A percentile compares a stretch with the other conserved stretches of the same genome.
phyloP scores from a whole-genome alignment of 2,329 filamentous ascomycete species.

The Sporothrix pallida region DNA sequence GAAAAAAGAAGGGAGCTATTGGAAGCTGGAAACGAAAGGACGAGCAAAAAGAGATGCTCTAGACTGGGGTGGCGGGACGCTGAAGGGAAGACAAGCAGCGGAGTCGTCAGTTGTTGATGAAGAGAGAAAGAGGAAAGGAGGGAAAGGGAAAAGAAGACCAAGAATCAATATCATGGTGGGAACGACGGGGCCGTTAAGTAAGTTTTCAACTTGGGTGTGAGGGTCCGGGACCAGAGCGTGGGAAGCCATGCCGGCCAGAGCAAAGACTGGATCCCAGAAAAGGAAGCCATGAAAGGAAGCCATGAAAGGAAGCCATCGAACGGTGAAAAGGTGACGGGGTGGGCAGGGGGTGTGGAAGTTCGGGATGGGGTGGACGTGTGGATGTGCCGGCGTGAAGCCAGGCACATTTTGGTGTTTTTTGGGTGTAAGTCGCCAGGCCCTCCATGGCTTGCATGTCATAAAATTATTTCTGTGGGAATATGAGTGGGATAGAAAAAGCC shows the following conservation, averaged over 20 bases:
- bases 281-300: not conserved
- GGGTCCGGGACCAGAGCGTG: not conserved
- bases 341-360: conserved; percentile 1
- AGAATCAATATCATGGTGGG: conserved; percentile 6
- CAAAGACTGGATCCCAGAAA: conserved; percentile 3
- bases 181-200: conserved; percentile 18
- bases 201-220: conserved; percentile 1
- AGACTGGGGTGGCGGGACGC: not conserved
- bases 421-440: not conserved
- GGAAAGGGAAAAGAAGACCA: conserved; percentile 3
- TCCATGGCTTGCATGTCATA: too few relatives aligned
- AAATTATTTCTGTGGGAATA: not conserved
- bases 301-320: not conserved
- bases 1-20: not conserved
- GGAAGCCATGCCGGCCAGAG: conserved; percentile 2
- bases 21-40: conserved; percentile 34
- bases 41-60: conserved; percentile 36
- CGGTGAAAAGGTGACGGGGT: not conserved
- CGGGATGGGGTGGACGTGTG: conserved; percentile 6
- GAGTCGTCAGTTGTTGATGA: conserved; percentile 20
- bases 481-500: not conserved
- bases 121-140: conserved; percentile 12
- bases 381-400: not conserved
- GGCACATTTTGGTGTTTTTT: not conserved
- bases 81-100: conserved; percentile 26